A percentile compares a stretch with the other conserved stretches of the same genome.
Evolutionary conservation across 2,329 filamentous ascomycete species (phyloP).

Genomic region (Fusarium duplospermum): DNA sequence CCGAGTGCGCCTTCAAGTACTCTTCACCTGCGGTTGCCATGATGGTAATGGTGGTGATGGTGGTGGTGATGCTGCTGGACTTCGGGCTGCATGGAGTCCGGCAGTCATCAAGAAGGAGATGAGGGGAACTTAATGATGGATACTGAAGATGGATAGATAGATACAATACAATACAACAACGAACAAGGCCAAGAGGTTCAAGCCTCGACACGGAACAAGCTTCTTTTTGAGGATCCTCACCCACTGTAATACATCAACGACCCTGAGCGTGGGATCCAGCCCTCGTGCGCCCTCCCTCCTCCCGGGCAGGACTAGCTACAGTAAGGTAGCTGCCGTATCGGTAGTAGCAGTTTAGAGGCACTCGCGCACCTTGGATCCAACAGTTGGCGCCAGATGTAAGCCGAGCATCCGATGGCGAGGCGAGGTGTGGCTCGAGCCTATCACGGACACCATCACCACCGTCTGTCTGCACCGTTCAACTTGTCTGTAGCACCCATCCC

Average conservation of each 20-base stretch:
- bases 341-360: not conserved
- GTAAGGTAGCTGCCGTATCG: not conserved
- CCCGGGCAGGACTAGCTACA: not conserved
- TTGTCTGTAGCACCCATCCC: not conserved
- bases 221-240: not conserved
- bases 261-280: not conserved
- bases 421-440: slow-evolving; percentile 1
- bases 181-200: not conserved
- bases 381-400: not conserved
- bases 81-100: slow-evolving; percentile 1
- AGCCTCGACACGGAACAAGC: not conserved
- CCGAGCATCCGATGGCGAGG: slow-evolving; percentile 1
- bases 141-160: not conserved
- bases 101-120: not conserved
- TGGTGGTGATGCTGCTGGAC: not conserved
- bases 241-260: not conserved
- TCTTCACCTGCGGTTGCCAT: slow-evolving; percentile 22
- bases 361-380: not conserved
- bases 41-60: not conserved
- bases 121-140: not conserved
- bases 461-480: not conserved
- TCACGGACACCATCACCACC: not conserved
- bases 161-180: not conserved
- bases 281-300: not conserved
- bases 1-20: slow-evolving; percentile 22